These are phyloP conservation scores for Earliella scabrosa DNA, from an alignment of 1,284 basidiomycete species.

Conservation along the genomic window DNA sequence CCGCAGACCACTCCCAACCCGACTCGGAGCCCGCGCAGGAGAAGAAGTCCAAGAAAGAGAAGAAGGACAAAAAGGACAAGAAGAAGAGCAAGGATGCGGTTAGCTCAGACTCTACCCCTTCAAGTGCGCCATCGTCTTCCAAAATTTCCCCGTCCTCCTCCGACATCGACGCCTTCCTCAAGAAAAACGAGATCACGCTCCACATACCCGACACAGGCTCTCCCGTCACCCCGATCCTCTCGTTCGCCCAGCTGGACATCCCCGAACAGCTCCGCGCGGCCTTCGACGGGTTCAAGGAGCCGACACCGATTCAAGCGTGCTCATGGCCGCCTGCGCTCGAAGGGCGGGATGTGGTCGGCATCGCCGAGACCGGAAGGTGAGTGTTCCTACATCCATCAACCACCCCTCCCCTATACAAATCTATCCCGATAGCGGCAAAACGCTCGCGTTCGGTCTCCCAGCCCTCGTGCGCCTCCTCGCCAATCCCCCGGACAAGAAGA, in stretches of 20 bases:
- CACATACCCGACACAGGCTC: slow-evolving; percentile 50
- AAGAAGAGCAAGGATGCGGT: slow-evolving; percentile 22
- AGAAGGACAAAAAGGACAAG: slow-evolving; percentile 27
- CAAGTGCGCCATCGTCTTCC: slow-evolving; percentile 14
- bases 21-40: slow-evolving; percentile 25
- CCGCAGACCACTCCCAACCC: slow-evolving; percentile 9
- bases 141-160: slow-evolving; percentile 31
- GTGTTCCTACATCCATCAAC: not conserved
- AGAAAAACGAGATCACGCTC: slow-evolving; percentile 78
- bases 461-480: slow-evolving; percentile 75
- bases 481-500: slow-evolving; percentile 35
- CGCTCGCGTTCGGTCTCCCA: slow-evolving; percentile 94
- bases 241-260: slow-evolving; percentile 79
- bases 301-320: slow-evolving; percentile 96
- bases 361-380: slow-evolving; percentile 95
- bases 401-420: slow-evolving; percentile 3
- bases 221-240: slow-evolving; percentile 73
- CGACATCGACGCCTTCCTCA: slow-evolving; percentile 68
- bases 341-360: slow-evolving; percentile 91
- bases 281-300: slow-evolving; percentile 80
- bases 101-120: slow-evolving; percentile 2
- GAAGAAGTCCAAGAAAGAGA: slow-evolving; percentile 32
- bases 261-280: slow-evolving; percentile 64
- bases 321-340: slow-evolving; percentile 91
- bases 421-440: slow-evolving; percentile 80